Percentiles rank a stretch among this genome's conserved stretches.
phyloP scores from a whole-genome alignment of 2,329 filamentous ascomycete species.

The Paracamarosporium sp. region DNA sequence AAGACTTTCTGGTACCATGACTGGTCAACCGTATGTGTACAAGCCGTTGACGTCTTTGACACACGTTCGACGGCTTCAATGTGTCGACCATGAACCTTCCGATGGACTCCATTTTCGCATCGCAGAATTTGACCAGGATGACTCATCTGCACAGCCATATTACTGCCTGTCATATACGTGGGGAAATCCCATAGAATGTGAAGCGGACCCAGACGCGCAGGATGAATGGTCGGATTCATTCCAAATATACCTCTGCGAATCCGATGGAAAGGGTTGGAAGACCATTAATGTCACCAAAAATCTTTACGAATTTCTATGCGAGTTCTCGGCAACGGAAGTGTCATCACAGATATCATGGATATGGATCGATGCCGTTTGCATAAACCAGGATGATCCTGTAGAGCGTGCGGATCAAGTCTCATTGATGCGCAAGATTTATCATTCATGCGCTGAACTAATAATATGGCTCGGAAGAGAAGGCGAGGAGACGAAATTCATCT shows the following conservation, averaged over 20 bases:
- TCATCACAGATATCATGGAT: not conserved
- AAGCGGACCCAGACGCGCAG: not conserved
- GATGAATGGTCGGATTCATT: not conserved
- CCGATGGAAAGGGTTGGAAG: not conserved
- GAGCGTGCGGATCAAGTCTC: slow-evolving; percentile 6
- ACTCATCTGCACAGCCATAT: not conserved
- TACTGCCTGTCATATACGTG: not conserved
- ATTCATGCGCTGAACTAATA: not conserved
- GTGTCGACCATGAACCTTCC: not conserved
- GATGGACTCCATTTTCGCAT: not conserved
- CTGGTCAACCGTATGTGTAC: not conserved
- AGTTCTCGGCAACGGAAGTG: not conserved
- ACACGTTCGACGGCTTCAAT: not conserved
- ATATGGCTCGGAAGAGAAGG: not conserved
- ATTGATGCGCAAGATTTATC: not conserved
- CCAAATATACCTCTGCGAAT: not conserved
- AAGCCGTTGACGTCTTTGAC: not conserved
- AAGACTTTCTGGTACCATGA: no score
- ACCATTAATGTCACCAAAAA: not conserved
- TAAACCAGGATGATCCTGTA: slow-evolving; percentile 6
- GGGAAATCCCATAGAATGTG: not conserved
- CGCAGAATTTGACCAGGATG: not conserved
- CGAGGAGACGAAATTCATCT: not conserved
- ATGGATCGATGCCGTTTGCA: slow-evolving; percentile 10
- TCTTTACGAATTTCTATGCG: not conserved